A percentile compares a stretch with the other conserved stretches of the same genome.
Evolutionary conservation across 768 basidiomycete genomes (phyloP).

Genomic region (Phaeolepiota aurea): DNA sequence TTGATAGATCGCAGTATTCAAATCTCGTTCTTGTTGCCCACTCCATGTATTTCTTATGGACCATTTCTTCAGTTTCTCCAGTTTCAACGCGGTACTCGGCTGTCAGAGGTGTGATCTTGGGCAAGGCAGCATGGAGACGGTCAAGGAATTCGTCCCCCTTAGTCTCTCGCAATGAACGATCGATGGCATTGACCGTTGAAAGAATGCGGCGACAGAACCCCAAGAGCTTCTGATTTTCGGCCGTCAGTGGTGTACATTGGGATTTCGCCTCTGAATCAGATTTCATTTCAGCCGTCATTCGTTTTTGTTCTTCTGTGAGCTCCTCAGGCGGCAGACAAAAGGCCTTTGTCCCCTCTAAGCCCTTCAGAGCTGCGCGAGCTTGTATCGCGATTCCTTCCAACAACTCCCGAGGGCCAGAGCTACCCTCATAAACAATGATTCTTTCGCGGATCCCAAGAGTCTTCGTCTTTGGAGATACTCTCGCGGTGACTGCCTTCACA

Average conservation of each 20-base stretch:
- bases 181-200: conserved; percentile 75
- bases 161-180: conserved; percentile 78
- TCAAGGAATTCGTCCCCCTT: conserved; percentile 86
- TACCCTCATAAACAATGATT: conserved; percentile 83
- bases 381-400: conserved; percentile 90
- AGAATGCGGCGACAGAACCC: conserved; percentile 84
- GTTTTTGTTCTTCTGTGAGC: conserved; percentile 86
- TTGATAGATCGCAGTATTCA: conserved; percentile 84
- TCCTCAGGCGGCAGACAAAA: conserved; percentile 44
- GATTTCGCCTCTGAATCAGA: conserved; percentile 60
- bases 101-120: conserved; percentile 50
- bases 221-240: conserved; percentile 70
- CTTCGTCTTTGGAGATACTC: conserved; percentile 33
- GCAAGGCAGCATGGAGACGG: conserved; percentile 66
- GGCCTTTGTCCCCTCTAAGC: conserved; percentile 59
- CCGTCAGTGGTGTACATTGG: conserved; percentile 22
- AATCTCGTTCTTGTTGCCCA: conserved; percentile 83
- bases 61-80: conserved; percentile 58
- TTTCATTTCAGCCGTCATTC: conserved; percentile 62
- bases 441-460: conserved; percentile 63
- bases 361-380: conserved; percentile 86
- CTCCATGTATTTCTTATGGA: conserved; percentile 63
- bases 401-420: conserved; percentile 83
- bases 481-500: conserved; percentile 54
- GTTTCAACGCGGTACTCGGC: conserved; percentile 34